Base-by-base conservation (phyloP, 2,329 filamentous ascomycete species). In the Alternaria arborescens region DNA sequence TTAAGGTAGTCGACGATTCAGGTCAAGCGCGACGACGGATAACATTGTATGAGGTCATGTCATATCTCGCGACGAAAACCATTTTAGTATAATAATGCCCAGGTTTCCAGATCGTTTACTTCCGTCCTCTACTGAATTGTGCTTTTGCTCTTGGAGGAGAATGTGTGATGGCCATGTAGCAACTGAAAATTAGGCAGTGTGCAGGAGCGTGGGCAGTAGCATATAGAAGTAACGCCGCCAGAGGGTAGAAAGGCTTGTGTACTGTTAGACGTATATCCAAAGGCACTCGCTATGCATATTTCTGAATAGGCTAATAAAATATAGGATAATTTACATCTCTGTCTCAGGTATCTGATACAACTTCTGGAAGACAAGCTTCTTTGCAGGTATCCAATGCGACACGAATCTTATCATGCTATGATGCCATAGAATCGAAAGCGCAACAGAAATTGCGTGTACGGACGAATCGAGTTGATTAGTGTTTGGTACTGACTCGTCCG, bases 1-100 rank as follows among this genome's bases (percentile, higher is more conserved):
- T 81, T 99, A 24, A 53, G 36, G 34, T 28, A 36, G 14, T 48
- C 12, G 16, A 40, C 22, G 46, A 3, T 38, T 50, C 32, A 14
- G 20, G 12, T 36, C 8, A 50, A 50, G 46, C 32, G 46, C 14
- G 14, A 18, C 16, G 20, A 11, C 8, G 20, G 18, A 22, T 20
- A 26, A 8, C 20, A 16, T 24, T 50, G 30, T 6, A 50, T 18
- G 20, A 50, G 16, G 14, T 26, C 24, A 50, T 38, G 22, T 26
- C 30, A 12, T n/a, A 22, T 50, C 46, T 34, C 24, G 46, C 22
- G 30, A 50, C 20, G 46, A 36, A 30, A 30, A 30, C 24, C 22
- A 24, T 7, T 36, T n/a, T 50, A 38, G 20, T 34, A 50, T 24
- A 50, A 8, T 36, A 38, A 50, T 36, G 46, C 32, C 46, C 16